Percentiles rank a stretch among this genome's conserved stretches.
phyloP scores from a whole-genome alignment of 2,329 filamentous ascomycete genomes.

The Beauveria varroae region DNA sequence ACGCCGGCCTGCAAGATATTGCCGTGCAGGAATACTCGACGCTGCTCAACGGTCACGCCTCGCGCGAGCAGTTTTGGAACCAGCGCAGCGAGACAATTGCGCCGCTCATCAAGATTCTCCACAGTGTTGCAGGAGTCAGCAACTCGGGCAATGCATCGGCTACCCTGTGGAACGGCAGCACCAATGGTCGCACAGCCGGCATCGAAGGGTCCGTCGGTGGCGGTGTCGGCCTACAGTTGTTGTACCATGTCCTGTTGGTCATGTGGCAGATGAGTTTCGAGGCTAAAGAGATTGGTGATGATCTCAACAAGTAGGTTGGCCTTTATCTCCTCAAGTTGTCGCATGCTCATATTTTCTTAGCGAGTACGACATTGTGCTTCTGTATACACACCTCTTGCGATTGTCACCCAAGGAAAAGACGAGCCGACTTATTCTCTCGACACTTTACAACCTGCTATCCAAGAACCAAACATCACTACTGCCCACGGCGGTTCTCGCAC shows the following conservation, averaged over 20 bases:
- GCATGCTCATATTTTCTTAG: constrained; percentile 37
- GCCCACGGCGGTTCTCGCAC: constrained; percentile 77
- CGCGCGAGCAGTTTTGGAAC: constrained; percentile 82
- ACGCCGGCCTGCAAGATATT: constrained; percentile 90
- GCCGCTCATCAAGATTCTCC: constrained; percentile 76
- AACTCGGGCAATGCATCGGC: constrained; percentile 57
- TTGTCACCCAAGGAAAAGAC: constrained; percentile 98
- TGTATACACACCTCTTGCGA: constrained; percentile 87
- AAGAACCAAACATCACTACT: constrained; percentile 65
- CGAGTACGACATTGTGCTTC: constrained; percentile 83
- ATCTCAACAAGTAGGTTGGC: constrained; percentile 71
- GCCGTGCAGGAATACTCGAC: constrained; percentile 87
- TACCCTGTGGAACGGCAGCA: constrained; percentile 53
- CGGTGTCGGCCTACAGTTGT: constrained; percentile 81
- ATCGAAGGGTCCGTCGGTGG: constrained; percentile 61
- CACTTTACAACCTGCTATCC: constrained; percentile 75
- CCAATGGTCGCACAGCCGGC: constrained; percentile 48
- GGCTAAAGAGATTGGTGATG: constrained; percentile 61
- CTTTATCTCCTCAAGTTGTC: neutral
- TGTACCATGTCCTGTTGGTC: constrained; percentile 90
- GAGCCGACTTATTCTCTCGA: constrained; percentile 82
- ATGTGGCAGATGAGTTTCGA: constrained; percentile 98
- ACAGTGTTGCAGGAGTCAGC: constrained; percentile 64
- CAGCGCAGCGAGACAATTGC: constrained; percentile 78
- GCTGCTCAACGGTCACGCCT: constrained; percentile 65